Conservation (phyloP, 1,139 yeast genomes). For the Kluyveromyces sp. region DNA sequence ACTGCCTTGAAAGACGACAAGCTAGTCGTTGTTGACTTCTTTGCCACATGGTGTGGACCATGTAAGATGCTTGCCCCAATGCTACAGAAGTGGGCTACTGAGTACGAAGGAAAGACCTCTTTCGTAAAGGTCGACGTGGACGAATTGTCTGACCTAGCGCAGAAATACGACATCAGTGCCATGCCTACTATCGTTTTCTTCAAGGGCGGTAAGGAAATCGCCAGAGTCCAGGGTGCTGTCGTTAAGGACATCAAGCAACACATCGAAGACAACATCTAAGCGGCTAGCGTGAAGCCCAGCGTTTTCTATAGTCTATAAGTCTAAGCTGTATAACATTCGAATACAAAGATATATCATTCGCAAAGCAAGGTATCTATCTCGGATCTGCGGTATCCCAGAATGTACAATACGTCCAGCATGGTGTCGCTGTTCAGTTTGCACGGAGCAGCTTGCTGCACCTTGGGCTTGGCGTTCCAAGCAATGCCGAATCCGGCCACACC, state of each 20-base stretch:
- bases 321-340: too few species aligned
- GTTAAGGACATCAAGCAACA: conserved; percentile 73
- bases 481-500: conserved; percentile 84
- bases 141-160: conserved; percentile 65
- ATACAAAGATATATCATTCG: too few species aligned
- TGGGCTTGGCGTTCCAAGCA: conserved; percentile 97
- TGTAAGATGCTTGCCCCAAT: conserved; percentile 93
- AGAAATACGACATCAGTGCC: conserved; percentile 64
- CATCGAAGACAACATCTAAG: conserved; percentile 48
- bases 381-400: conserved; percentile 64
- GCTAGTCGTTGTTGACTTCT: conserved; percentile 83
- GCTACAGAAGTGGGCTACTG: conserved; percentile 64
- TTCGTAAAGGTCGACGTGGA: conserved; percentile 87
- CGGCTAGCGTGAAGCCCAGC: conserved; percentile 1
- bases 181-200: conserved; percentile 86
- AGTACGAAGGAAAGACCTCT: conserved; percentile 46
- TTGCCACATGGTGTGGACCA: conserved; percentile 97
- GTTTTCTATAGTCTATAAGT: conserved; percentile 4
- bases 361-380: conserved; percentile 42
- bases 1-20: conserved; percentile 51
- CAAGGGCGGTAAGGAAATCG: conserved; percentile 67
- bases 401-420: conserved; percentile 67
- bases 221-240: conserved; percentile 81
- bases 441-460: conserved; percentile 78
- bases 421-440: conserved; percentile 65